These are phyloP conservation scores for Russula lepida DNA, from an alignment of 768 basidiomycete genomes.

Conservation along the genomic window DNA sequence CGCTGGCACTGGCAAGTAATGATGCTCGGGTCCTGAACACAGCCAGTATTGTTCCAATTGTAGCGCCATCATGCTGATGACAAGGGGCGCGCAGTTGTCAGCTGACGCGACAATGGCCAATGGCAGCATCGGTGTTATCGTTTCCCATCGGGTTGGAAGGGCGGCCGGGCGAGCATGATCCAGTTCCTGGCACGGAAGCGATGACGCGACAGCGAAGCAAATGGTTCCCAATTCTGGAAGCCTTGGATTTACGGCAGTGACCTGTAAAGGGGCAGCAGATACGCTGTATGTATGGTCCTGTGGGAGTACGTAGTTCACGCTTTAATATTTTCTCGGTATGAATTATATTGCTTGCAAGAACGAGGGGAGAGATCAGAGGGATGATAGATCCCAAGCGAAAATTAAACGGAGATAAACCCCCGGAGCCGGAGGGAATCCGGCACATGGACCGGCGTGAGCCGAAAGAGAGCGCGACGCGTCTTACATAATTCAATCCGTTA, in stretches of 20 bases:
- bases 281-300: neutral
- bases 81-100: conserved; percentile 10
- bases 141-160: conserved; percentile 11
- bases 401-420: neutral
- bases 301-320: neutral
- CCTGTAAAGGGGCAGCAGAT: neutral
- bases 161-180: neutral
- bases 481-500: conserved; percentile 19
- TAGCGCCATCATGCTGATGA: neutral
- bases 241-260: conserved; percentile 4
- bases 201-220: conserved; percentile 19
- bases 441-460: conserved; percentile 14
- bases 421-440: conserved; percentile 13
- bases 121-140: conserved; percentile 16
- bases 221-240: conserved; percentile 1
- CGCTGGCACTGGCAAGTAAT: neutral
- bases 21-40: neutral
- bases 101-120: conserved; percentile 3
- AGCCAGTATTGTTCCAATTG: neutral
- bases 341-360: neutral
- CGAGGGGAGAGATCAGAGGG: neutral
- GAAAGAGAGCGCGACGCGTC: conserved; percentile 21
- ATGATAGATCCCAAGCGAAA: neutral
- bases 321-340: neutral
- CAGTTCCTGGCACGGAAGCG: conserved; percentile 10